Evolutionary conservation across 192 early-diverging fungal genomes (phyloP), one percentile per base, ranked within the genome.

Genomic region (Backusella australiensis): DNA sequence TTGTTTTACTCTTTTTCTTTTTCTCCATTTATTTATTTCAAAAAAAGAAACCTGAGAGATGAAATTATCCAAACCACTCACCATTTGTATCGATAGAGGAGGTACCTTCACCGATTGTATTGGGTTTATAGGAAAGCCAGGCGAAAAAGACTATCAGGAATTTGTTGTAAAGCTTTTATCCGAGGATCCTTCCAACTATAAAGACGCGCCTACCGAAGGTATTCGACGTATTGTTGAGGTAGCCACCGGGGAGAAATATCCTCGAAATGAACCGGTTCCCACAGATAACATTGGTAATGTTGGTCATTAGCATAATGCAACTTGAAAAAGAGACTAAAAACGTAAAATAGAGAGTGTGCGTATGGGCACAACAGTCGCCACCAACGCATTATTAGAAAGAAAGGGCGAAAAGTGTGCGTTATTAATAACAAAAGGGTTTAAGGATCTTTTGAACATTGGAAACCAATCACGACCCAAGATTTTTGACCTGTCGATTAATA

Each of bases 21-120:
- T 36, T 69, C 19, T 21, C 1, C 8, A 14, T 36, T n/a, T 35
- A 35, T 21, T n/a, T 39, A 12, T 21, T 41, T 38, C 21, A 14
- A 38, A 23, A 23, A 23, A 2, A 41, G 6, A 69, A 8, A 39
- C 17, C 29, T n/a, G 34, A 34, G 21, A 35, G 3, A 69, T 69
- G 67, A 38, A 6, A 39, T 21, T 38, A 21, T 69, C 67, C 14
- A 42, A 46, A 29, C 70, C 70, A 15, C 70, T 71, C 42, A 78
- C 78, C 2, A 89, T 95, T 67, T 93, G 91, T 85, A 95, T 98
- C 69, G 97, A 98, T 82, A 88, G 97, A 39, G 97, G 97, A 15
- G 97, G 97, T 23, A 99, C 97, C 6, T 98, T 99, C 82, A 98
- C 97, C 1, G 97, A 99, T 86, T 96, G 95, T 83, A 92, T 96